A percentile compares a stretch with the other conserved stretches of the same genome.
These are phyloP conservation scores for Colletotrichum sp. DNA, from an alignment of 2,329 filamentous ascomycete species.

Conservation along the genomic window DNA sequence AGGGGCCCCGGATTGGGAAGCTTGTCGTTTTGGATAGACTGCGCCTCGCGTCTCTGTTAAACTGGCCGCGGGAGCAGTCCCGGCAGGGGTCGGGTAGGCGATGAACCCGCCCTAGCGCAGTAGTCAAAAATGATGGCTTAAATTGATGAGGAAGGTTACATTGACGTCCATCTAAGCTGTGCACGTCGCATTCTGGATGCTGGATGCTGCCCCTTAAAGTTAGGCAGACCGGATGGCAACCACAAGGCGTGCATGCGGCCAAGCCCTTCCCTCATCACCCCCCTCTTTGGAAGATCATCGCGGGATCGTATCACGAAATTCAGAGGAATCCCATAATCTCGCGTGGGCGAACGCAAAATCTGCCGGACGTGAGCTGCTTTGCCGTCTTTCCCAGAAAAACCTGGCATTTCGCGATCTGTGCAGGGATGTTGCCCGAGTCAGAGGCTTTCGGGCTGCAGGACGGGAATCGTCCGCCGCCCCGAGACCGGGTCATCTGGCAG, in stretches of 20 bases:
- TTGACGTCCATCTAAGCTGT: background rate
- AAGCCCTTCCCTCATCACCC: background rate
- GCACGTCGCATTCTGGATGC: background rate
- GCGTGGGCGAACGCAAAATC: background rate
- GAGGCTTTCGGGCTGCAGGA: background rate
- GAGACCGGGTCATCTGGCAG: background rate
- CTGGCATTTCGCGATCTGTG: background rate
- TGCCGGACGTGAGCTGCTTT: background rate
- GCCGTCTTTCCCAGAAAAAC: background rate
- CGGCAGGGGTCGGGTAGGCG: background rate
- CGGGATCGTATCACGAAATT: background rate
- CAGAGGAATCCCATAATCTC: background rate
- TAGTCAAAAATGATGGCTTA: background rate
- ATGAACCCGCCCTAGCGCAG: background rate
- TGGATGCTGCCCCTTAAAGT: background rate
- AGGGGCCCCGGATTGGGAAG: background rate
- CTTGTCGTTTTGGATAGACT: background rate
- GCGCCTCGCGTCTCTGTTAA: background rate
- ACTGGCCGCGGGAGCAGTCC: background rate
- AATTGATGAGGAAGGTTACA: background rate
- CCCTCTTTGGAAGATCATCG: background rate
- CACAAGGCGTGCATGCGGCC: background rate
- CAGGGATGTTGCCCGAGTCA: slow-evolving; percentile 12
- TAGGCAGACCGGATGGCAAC: background rate
- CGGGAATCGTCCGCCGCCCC: background rate